Evolutionary conservation across 1,139 yeast genomes (phyloP).

Genomic region (Saccharomycopsis crataegensis): DNA sequence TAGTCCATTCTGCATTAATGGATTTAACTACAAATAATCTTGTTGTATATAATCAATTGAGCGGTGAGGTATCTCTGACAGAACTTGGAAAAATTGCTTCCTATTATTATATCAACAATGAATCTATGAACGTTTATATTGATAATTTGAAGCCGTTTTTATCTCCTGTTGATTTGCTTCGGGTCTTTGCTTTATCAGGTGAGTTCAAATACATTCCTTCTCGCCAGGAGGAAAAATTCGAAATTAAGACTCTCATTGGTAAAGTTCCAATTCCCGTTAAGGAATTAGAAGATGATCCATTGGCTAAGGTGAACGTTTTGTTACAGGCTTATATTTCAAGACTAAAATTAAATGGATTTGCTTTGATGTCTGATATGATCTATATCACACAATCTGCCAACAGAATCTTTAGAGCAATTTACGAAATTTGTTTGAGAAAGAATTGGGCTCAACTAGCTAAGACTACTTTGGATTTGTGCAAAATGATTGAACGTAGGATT

Average conservation of each 20-base stretch:
- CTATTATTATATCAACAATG: constrained; percentile 71
- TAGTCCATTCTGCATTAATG: constrained; percentile 70
- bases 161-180: constrained; percentile 65
- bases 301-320: constrained; percentile 73
- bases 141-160: constrained; percentile 56
- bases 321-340: constrained; percentile 81
- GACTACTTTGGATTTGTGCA: constrained; percentile 55
- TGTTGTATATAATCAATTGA: constrained; percentile 46
- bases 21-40: constrained; percentile 49
- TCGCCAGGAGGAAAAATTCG: constrained; percentile 80
- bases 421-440: constrained; percentile 65
- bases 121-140: constrained; percentile 54
- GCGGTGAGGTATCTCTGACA: constrained; percentile 50
- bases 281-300: constrained; percentile 62
- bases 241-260: constrained; percentile 60
- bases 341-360: constrained; percentile 75
- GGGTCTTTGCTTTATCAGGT: constrained; percentile 71
- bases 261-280: constrained; percentile 82
- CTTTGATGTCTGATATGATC: constrained; percentile 87
- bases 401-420: constrained; percentile 76
- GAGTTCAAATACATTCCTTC: constrained; percentile 83
- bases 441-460: constrained; percentile 67
- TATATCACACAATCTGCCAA: constrained; percentile 93
- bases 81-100: constrained; percentile 84
- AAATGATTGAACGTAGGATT: constrained; percentile 71